Evolutionary conservation across 2,329 filamentous ascomycete species (phyloP).

Genomic region (Xylariaceae sp.): DNA sequence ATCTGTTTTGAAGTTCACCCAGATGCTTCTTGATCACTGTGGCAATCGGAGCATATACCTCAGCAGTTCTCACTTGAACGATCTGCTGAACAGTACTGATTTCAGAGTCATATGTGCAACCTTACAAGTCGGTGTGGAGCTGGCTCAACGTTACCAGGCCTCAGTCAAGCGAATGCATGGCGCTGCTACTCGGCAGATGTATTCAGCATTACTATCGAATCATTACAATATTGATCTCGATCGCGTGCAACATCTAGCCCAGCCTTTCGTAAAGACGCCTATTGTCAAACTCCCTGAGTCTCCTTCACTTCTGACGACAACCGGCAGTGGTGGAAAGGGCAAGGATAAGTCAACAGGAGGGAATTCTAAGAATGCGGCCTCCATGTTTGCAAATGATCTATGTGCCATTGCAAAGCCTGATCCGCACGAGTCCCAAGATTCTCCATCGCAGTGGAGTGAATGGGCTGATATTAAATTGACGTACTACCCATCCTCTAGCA

Average conservation of each 20-base stretch:
- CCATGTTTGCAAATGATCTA: constrained; percentile 79
- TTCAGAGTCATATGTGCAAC: constrained; percentile 73
- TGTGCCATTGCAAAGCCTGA: constrained; percentile 66
- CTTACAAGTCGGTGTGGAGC: constrained; percentile 74
- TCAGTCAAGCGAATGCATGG: constrained; percentile 69
- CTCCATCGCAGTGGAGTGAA: constrained; percentile 57
- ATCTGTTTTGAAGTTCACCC: constrained; percentile 77
- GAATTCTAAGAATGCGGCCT: constrained; percentile 46
- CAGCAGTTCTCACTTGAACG: constrained; percentile 85
- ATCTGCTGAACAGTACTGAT: constrained; percentile 83
- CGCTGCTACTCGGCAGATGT: constrained; percentile 62
- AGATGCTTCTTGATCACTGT: constrained; percentile 86
- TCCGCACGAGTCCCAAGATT: constrained; percentile 30
- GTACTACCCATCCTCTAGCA: constrained; percentile 61
- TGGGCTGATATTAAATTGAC: constrained; percentile 78
- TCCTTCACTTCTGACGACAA: constrained; percentile 47
- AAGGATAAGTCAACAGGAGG: constrained; percentile 63
- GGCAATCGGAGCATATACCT: constrained; percentile 95
- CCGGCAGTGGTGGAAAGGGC: constrained; percentile 60
- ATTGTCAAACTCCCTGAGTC: constrained; percentile 50
- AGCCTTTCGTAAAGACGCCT: constrained; percentile 74
- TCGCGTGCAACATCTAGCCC: constrained; percentile 76
- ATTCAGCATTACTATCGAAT: constrained; percentile 70
- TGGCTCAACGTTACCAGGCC: constrained; percentile 89
- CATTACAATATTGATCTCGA: constrained; percentile 81